Percentiles rank a stretch among this genome's conserved stretches.
phyloP scores from a whole-genome alignment of 257 asterid species.

The Solanum pinnatisectum region DNA sequence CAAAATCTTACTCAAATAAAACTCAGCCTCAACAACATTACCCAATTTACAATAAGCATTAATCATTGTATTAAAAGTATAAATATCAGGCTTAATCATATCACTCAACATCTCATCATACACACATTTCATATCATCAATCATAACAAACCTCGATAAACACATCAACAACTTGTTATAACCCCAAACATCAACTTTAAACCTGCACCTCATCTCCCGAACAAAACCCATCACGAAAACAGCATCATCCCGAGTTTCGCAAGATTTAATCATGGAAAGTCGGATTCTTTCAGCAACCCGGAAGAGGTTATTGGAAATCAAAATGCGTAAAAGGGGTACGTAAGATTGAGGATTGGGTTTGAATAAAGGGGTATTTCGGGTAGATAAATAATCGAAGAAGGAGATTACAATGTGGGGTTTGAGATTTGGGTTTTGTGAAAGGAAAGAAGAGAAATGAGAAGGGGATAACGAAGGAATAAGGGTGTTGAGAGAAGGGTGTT shows the following conservation, averaged over 20 bases:
- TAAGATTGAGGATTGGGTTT: slow-evolving; percentile 37
- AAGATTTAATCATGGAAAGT: slow-evolving; percentile 38
- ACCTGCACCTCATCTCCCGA: slow-evolving; percentile 29
- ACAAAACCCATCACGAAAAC: slow-evolving; percentile 18
- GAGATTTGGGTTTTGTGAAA: slow-evolving; percentile 40
- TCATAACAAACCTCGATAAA: slow-evolving; percentile 40
- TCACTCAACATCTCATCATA: slow-evolving; percentile 53
- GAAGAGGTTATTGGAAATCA: slow-evolving; percentile 30
- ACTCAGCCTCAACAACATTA: slow-evolving; percentile 39
- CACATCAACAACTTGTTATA: slow-evolving; percentile 53
- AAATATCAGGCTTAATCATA: slow-evolving; percentile 50
- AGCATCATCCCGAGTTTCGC: slow-evolving; percentile 33
- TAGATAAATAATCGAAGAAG: slow-evolving; percentile 33
- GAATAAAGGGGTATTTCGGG: slow-evolving; percentile 28
- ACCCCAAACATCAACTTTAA: slow-evolving; percentile 37
- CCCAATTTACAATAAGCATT: slow-evolving; percentile 63
- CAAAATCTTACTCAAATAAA: slow-evolving; percentile 43
- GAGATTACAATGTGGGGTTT: slow-evolving; percentile 42
- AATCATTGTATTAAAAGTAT: slow-evolving; percentile 64
- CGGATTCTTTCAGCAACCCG: slow-evolving; percentile 34
- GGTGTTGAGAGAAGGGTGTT: slow-evolving; percentile 16
- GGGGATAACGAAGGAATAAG: slow-evolving; percentile 44
- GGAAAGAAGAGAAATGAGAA: slow-evolving; percentile 33
- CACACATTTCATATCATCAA: slow-evolving; percentile 53
- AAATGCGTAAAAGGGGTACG: slow-evolving; percentile 33